phyloP scores from a whole-genome alignment of 495 filamentous ascomycete genomes.

The Tuber indicum region DNA sequence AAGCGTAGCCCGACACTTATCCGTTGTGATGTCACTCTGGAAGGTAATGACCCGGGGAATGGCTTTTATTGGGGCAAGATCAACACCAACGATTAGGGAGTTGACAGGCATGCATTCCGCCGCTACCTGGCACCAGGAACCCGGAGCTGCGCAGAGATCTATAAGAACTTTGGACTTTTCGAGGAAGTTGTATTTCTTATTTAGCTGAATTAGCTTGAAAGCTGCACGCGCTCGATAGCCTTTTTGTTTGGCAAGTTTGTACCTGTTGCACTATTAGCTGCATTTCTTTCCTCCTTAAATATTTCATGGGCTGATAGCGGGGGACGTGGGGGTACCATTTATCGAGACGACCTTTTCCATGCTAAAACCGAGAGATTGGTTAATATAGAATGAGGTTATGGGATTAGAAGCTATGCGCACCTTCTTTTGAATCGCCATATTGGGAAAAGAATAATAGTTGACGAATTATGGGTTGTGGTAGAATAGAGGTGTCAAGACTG shows the following conservation, averaged over 20 bases:
- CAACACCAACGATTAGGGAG: constrained; percentile 88
- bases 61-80: constrained; percentile 90
- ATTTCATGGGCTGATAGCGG: constrained; percentile 7
- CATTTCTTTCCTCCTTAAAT: background rate
- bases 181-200: constrained; percentile 97
- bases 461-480: constrained; percentile 9
- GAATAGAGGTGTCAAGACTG: constrained; percentile 8
- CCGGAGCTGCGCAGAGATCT: constrained; percentile 95
- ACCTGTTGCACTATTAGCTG: constrained; percentile 41
- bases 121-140: constrained; percentile 98
- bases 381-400: constrained; percentile 8
- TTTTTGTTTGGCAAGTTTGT: constrained; percentile 94
- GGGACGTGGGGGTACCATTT: constrained; percentile 60
- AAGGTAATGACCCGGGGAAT: constrained; percentile 91
- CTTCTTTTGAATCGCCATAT: constrained; percentile 98
- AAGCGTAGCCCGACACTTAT: constrained; percentile 91
- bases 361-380: constrained; percentile 45
- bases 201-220: constrained; percentile 97
- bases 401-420: constrained; percentile 40
- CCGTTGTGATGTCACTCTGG: constrained; percentile 96
- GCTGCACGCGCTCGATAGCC: constrained; percentile 93
- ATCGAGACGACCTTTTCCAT: constrained; percentile 97
- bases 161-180: constrained; percentile 92
- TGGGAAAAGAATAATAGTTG: constrained; percentile 2
- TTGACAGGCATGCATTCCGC: constrained; percentile 88